A percentile compares a stretch with the other conserved stretches of the same genome.
phyloP scores from a whole-genome alignment of 257 asterid species.

The Orobanche coerulescens region DNA sequence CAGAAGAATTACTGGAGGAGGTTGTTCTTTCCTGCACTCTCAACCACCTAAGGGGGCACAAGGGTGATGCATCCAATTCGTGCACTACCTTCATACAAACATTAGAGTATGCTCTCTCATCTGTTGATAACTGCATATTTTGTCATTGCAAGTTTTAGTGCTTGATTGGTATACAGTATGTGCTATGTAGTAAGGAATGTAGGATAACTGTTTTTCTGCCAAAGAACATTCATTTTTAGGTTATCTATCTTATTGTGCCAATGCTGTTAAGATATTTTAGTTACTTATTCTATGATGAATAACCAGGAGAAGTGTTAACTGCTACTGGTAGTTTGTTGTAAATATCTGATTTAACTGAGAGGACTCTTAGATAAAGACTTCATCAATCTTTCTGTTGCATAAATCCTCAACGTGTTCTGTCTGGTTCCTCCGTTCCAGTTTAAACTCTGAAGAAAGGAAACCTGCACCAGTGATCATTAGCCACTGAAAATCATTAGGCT shows the following conservation, averaged over 20 bases:
- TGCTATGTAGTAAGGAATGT: background rate
- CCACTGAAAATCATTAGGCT: background rate
- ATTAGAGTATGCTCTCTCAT: conserved; percentile 47
- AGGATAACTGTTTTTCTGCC: conserved; percentile 1
- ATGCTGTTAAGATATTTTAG: background rate
- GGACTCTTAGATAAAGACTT: background rate
- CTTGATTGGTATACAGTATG: conserved; percentile 5
- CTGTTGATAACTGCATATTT: conserved; percentile 1
- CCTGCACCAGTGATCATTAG: background rate
- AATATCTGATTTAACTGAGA: background rate
- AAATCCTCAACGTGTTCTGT: conserved; percentile 5
- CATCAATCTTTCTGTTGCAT: background rate
- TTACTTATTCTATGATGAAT: background rate
- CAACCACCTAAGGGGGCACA: conserved; percentile 55
- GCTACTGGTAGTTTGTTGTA: background rate
- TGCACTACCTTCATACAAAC: conserved; percentile 80
- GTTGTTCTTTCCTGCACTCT: conserved; percentile 86
- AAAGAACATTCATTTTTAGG: conserved; percentile 1
- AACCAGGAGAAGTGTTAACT: background rate
- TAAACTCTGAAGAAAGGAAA: conserved; percentile 2
- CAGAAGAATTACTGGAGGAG: conserved; percentile 93
- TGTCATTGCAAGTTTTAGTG: background rate
- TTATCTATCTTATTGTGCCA: no score
- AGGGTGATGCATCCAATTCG: conserved; percentile 43
- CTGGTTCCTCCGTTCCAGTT: conserved; percentile 7